Conservation (phyloP, 345 rosid species). For the Gossypium raimondii region DNA sequence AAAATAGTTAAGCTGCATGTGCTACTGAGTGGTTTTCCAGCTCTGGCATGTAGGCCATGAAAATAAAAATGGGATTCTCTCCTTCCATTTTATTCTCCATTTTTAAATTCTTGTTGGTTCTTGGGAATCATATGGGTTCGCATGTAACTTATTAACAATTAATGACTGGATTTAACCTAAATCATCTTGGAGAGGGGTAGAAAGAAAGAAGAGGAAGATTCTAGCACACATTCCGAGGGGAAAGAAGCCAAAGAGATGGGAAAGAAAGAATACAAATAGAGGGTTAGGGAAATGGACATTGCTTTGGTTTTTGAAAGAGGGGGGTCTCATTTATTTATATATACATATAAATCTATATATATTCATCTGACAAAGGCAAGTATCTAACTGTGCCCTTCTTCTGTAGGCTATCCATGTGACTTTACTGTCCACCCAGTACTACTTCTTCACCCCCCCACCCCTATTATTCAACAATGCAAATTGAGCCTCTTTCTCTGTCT, state of each 20-base stretch:
- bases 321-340: conserved; percentile 12
- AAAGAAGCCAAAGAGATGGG: conserved; percentile 50
- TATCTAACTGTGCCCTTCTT: conserved; percentile 32
- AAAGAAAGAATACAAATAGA: conserved; percentile 30
- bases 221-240: conserved; percentile 56
- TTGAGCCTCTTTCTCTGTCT: conserved; percentile 10
- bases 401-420: conserved; percentile 59
- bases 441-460: conserved; percentile 5
- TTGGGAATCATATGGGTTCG: conserved; percentile 22
- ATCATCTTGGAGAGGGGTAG: conserved; percentile 11
- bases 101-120: not conserved
- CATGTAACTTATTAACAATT: not conserved
- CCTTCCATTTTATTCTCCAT: conserved; percentile 2
- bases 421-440: conserved; percentile 40
- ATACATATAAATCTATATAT: not conserved
- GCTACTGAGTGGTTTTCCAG: conserved; percentile 38
- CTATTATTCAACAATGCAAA: conserved; percentile 22
- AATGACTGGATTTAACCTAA: too few relatives aligned
- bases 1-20: conserved; percentile 40
- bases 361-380: conserved; percentile 33
- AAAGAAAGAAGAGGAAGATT: conserved; percentile 25
- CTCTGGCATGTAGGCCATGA: conserved; percentile 58
- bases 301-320: conserved; percentile 29
- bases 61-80: conserved; percentile 8
- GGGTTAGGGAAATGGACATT: conserved; percentile 35